phyloP scores from a whole-genome alignment of 345 rosid genomes.

The Corchorus capsularis region DNA sequence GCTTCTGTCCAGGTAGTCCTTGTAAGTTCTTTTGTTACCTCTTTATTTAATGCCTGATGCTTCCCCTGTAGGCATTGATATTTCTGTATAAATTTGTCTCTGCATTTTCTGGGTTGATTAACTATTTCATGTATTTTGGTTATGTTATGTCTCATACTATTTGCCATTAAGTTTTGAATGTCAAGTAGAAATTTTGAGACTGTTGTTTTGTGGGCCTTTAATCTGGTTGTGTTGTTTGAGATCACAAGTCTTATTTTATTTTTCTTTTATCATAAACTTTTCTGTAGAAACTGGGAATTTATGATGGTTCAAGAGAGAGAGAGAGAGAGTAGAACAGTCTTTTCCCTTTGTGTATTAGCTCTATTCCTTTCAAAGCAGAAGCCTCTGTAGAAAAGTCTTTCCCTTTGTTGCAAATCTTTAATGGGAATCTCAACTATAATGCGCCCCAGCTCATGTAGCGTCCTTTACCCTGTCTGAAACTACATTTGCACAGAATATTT shows the following conservation, averaged over 20 bases:
- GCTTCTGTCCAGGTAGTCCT: neutral
- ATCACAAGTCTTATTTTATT: constrained; percentile 23
- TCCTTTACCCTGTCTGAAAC: constrained; percentile 16
- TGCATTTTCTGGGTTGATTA: neutral
- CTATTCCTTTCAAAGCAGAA: constrained; percentile 10
- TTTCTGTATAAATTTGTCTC: neutral
- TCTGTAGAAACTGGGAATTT: constrained; percentile 14
- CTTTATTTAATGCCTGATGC: neutral
- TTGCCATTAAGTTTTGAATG: constrained; percentile 1
- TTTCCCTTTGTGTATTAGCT: neutral
- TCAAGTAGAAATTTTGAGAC: neutral
- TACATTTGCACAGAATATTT: neutral
- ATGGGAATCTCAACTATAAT: constrained; percentile 40
- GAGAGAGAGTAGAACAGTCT: constrained; percentile 18
- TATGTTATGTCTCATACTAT: neutral
- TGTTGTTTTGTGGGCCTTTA: neutral
- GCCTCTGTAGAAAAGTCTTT: constrained; percentile 15
- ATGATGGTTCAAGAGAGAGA: constrained; percentile 18
- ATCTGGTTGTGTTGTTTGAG: constrained; percentile 13
- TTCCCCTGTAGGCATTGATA: constrained; percentile 1
- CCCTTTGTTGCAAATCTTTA: constrained; percentile 19
- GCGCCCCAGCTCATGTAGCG: constrained; percentile 63
- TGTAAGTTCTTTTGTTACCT: neutral
- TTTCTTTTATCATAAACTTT: constrained; percentile 18
- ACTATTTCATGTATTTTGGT: neutral